Evolutionary conservation across 208 protist species (phyloP).

Genomic region (Leishmania major): DNA sequence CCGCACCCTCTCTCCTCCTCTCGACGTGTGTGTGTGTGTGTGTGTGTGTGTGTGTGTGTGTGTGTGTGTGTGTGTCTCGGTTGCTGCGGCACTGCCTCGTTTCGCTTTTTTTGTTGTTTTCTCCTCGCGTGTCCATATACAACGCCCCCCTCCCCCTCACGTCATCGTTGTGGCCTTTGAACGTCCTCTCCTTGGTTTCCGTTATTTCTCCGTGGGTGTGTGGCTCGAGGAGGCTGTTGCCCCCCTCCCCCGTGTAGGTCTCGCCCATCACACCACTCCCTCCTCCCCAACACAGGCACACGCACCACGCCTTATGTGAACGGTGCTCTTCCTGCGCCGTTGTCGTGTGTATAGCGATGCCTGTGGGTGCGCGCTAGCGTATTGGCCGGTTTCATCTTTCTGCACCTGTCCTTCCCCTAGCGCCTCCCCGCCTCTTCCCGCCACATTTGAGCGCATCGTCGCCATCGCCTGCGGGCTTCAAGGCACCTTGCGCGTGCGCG

Average conservation of each 20-base stretch:
- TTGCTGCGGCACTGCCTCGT: background rate
- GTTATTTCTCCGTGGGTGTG: background rate
- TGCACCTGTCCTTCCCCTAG: no score
- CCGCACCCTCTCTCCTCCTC: background rate
- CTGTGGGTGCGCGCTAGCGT: no score
- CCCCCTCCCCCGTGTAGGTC: background rate
- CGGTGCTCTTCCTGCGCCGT: background rate
- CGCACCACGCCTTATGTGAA: background rate
- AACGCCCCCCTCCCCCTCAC: background rate
- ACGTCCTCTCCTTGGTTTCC: no score
- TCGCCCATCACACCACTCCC: no score
- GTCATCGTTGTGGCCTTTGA: no score
- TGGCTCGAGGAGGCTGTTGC: background rate
- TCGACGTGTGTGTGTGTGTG: background rate
- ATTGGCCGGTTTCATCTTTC: background rate
- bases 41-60: background rate
- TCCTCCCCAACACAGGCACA: background rate
- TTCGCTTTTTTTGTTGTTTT: background rate
- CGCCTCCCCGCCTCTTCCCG: no score
- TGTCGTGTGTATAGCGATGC: background rate
- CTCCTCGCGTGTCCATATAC: background rate
- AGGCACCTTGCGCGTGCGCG: no score
- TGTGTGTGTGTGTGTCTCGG: background rate
- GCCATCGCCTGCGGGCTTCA: no score
- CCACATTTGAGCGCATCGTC: no score